Percentiles rank a stretch among this genome's conserved stretches.
Conservation (phyloP, 768 basidiomycete genomes). For the Amanita fuliginea region DNA sequence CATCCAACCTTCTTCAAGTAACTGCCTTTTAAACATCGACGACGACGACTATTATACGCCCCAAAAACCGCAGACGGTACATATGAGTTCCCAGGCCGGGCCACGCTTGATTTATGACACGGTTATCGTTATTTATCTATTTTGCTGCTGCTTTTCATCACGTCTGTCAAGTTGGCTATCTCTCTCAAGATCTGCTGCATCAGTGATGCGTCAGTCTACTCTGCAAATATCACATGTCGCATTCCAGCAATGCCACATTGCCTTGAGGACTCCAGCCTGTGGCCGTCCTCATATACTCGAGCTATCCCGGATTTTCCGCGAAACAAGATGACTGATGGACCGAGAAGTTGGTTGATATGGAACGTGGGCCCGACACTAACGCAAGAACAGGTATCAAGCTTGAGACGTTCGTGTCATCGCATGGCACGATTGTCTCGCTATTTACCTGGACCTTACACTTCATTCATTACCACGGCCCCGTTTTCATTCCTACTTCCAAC, state of each 20-base stretch:
- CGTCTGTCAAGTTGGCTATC: slow-evolving; percentile 17
- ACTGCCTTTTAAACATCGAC: slow-evolving; percentile 1
- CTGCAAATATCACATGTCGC: slow-evolving; percentile 16
- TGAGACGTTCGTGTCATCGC: slow-evolving; percentile 32
- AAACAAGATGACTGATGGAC: slow-evolving; percentile 40
- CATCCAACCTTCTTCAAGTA: slow-evolving; percentile 14
- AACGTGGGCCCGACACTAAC: slow-evolving; percentile 47
- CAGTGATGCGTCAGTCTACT: slow-evolving; percentile 20
- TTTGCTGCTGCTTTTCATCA: slow-evolving; percentile 25
- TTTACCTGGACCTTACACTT: slow-evolving; percentile 46
- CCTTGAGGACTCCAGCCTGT: slow-evolving; percentile 23
- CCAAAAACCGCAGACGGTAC: slow-evolving; percentile 19
- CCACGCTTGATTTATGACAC: slow-evolving; percentile 43
- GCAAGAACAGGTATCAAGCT: slow-evolving; percentile 57
- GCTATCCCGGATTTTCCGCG: slow-evolving; percentile 13
- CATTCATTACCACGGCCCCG: slow-evolving; percentile 28
- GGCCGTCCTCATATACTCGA: slow-evolving; percentile 21
- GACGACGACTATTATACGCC: slow-evolving; percentile 1
- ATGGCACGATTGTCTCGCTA: slow-evolving; percentile 41
- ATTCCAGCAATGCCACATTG: slow-evolving; percentile 49
- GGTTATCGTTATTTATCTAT: slow-evolving; percentile 35
- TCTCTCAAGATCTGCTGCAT: slow-evolving; percentile 26
- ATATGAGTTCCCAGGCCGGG: slow-evolving; percentile 40
- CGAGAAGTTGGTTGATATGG: slow-evolving; percentile 40
- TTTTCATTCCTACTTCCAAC: slow-evolving; percentile 36